Base-by-base conservation (phyloP, 1,139 yeast genomes). In the Saccharomyces uvarum region DNA sequence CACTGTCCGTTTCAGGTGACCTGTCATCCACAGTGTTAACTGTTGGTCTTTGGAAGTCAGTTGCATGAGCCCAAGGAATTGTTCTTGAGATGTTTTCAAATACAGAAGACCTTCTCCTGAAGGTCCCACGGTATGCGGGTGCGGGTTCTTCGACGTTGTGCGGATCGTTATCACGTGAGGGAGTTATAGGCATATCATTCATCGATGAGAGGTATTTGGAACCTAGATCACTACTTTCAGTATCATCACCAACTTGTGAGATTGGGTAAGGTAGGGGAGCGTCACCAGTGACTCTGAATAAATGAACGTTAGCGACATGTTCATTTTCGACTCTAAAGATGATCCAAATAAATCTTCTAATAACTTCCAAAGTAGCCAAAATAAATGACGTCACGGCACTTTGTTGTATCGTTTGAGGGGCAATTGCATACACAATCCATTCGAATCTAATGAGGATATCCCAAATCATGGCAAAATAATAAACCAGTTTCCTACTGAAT, bases 301-400 rank as follows among this genome's bases (percentile, higher is more conserved):
- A 74, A 53, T 81, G 82, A 11, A 90, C 96, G 68, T 93, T 93
- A 1, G 97, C 85, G 49, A 90, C 83, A 71, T 95, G 99, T 71
- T 93, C 98, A 70, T 93, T 93, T 66, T 93, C 99, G 79, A 93
- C 87, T 73, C 99, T 83, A 74, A 93, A 86, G 55, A 87, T 80
- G 7, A 87, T 77, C 99, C 99, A 93, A 21, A 91, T 74, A 60
- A 88, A 85, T 65, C 99, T 77, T 65, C 99, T 77, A 2, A 86
- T 28, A 2, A 89, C 72, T 70, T 93, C 99, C 0, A 95, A 88
- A 16, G 88, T 61, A 0, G 96, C 96, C 51, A 93, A 82, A 54
- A 81, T 76, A 65, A 91, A 91, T 66, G 96, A 86, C 1, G 96
- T 86, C n/a, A 82, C 81, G 0, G 97, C 96, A 68, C 93, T 87